phyloP scores from a whole-genome alignment of 2,329 filamentous ascomycete genomes.

The Penicillium olsonii region DNA sequence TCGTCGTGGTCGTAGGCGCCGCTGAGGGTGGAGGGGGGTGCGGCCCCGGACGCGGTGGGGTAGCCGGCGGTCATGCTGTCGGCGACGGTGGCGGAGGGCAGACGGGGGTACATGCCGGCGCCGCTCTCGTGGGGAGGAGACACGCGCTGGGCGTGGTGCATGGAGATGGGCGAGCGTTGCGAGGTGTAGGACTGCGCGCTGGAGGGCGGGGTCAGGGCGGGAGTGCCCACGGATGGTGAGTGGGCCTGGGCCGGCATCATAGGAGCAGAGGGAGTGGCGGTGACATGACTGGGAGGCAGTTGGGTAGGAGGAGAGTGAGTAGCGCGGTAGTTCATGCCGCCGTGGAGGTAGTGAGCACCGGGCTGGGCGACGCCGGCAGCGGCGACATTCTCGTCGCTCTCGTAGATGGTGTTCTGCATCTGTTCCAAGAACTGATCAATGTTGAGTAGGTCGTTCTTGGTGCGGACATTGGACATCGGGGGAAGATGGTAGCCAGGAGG shows the following conservation, averaged over 20 bases:
- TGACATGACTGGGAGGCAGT: slow-evolving; percentile 44
- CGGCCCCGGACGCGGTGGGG: slow-evolving; percentile 54
- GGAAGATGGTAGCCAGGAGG: slow-evolving; percentile 84
- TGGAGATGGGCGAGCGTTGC: slow-evolving; percentile 61
- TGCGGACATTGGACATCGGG: slow-evolving; percentile 82
- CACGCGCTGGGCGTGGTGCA: slow-evolving; percentile 53
- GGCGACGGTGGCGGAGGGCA: slow-evolving; percentile 61
- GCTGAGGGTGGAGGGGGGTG: slow-evolving; percentile 61
- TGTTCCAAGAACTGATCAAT: slow-evolving; percentile 95
- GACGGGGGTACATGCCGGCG: slow-evolving; percentile 62
- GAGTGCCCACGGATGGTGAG: slow-evolving; percentile 56
- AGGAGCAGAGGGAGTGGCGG: slow-evolving; percentile 39
- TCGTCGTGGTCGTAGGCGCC: slow-evolving; percentile 62
- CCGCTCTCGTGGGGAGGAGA: slow-evolving; percentile 52
- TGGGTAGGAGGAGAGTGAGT: slow-evolving; percentile 58
- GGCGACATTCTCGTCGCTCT: slow-evolving; percentile 81
- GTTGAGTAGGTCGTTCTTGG: slow-evolving; percentile 89
- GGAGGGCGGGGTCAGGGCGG: slow-evolving; percentile 63
- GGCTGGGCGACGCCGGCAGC: slow-evolving; percentile 76
- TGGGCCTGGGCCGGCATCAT: slow-evolving; percentile 45
- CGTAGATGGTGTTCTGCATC: slow-evolving; percentile 94
- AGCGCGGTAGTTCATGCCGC: slow-evolving; percentile 54
- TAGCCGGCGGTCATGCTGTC: slow-evolving; percentile 56
- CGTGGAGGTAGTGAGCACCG: slow-evolving; percentile 65
- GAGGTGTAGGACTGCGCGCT: slow-evolving; percentile 65